A percentile compares a stretch with the other conserved stretches of the same genome.
Evolutionary conservation across 2,329 filamentous ascomycete species (phyloP).

Genomic region (Aureobasidium pullulans): DNA sequence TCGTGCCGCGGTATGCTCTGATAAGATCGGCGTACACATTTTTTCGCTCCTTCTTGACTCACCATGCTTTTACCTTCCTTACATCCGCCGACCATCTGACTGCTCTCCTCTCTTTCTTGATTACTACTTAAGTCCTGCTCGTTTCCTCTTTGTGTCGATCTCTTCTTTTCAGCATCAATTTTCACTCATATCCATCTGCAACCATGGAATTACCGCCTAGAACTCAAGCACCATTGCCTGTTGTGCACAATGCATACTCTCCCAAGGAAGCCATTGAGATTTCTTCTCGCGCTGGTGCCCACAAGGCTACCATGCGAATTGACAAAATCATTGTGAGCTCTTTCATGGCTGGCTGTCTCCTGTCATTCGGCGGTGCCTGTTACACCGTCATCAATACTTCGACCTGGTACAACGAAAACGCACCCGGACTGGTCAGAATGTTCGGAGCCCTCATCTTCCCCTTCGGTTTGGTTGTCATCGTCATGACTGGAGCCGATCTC

Average conservation of each 20-base stretch:
- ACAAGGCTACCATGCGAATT: conserved; percentile 46
- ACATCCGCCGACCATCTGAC: neutral
- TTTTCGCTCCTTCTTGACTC: neutral
- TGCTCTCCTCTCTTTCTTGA: neutral
- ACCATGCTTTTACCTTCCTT: neutral
- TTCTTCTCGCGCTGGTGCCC: conserved; percentile 41
- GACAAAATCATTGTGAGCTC: conserved; percentile 48
- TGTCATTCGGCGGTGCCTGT: conserved; percentile 41
- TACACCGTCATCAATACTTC: conserved; percentile 21
- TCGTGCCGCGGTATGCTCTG: neutral
- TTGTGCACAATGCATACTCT: conserved; percentile 2
- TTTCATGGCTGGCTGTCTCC: conserved; percentile 45
- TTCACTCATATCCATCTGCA: neutral
- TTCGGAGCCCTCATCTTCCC: conserved; percentile 30
- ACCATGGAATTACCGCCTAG: neutral
- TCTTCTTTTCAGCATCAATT: neutral
- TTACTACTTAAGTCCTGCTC: neutral
- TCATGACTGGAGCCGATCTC: conserved; percentile 29
- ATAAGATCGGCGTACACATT: neutral
- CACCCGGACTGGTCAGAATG: conserved; percentile 26
- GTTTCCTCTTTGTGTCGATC: neutral
- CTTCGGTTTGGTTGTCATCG: conserved; percentile 26
- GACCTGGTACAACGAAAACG: conserved; percentile 27
- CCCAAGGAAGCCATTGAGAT: conserved; percentile 41
- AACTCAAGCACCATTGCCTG: neutral